Conservation (phyloP, 225 moss, liverwort and hornwort genomes). For the Sphagnum tenellum region DNA sequence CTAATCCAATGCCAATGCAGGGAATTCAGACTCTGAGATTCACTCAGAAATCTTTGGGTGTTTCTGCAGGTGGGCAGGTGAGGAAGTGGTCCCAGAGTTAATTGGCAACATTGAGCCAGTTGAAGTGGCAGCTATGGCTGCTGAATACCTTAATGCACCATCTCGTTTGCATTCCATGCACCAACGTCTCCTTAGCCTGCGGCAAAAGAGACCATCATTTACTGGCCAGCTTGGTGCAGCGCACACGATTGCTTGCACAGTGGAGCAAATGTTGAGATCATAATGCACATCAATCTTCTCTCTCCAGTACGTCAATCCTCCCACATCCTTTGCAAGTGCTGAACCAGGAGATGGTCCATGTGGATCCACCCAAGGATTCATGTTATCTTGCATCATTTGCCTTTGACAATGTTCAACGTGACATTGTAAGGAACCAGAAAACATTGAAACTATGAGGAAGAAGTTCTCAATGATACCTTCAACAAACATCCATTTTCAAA, state of each 20-base stretch:
- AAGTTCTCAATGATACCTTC: too few species aligned
- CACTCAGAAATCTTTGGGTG: not conserved
- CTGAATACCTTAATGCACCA: constrained; percentile 45
- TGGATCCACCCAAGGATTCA: too few species aligned
- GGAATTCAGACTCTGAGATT: too few species aligned
- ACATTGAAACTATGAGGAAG: too few species aligned
- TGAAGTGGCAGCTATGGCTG: constrained; percentile 52
- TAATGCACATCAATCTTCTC: not conserved
- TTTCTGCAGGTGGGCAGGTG: constrained; percentile 58
- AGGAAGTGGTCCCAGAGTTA: constrained; percentile 72
- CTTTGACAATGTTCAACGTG: too few species aligned
- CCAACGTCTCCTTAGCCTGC: constrained; percentile 33
- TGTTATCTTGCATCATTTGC: too few species aligned
- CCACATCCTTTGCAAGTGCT: too few species aligned
- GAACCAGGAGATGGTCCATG: too few species aligned
- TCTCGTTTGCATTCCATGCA: constrained; percentile 44
- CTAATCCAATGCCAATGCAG: too few species aligned
- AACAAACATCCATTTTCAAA: too few species aligned
- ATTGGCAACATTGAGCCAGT: constrained; percentile 53
- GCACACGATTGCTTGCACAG: constrained; percentile 29
- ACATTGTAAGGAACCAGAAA: too few species aligned
- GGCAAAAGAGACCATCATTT: constrained; percentile 7
- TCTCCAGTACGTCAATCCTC: too few species aligned
- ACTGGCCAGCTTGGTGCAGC: constrained; percentile 26
- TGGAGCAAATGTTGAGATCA: constrained; percentile 29